A percentile compares a stretch with the other conserved stretches of the same genome.
Conservation (phyloP, 495 filamentous ascomycete genomes). For the Bathelium albidoporum region DNA sequence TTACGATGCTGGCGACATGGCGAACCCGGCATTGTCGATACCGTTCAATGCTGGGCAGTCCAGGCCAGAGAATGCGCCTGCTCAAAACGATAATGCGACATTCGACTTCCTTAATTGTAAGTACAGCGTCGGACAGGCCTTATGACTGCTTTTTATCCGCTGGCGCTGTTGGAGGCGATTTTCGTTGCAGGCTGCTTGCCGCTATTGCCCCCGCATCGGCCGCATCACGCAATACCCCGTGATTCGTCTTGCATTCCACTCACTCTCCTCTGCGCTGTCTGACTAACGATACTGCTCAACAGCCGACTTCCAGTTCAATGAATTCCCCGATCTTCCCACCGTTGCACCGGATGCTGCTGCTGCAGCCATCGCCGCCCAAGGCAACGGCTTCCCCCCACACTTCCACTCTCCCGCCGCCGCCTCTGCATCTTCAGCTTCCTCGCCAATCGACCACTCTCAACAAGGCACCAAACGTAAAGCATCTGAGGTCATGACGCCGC, state of each 20-base stretch:
- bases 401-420: neutral
- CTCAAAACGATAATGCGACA: neutral
- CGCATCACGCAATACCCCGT: constrained; percentile 26
- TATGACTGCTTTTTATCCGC: neutral
- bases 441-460: neutral
- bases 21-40: neutral
- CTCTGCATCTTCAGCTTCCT: constrained; percentile 13
- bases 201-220: neutral
- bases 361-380: constrained; percentile 3
- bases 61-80: constrained; percentile 10
- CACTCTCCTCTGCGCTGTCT: constrained; percentile 6
- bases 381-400: constrained; percentile 3
- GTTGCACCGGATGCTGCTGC: neutral
- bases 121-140: neutral
- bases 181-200: too few species aligned
- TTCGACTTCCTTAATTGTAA: constrained; percentile 9
- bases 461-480: constrained; percentile 16
- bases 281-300: constrained; percentile 19
- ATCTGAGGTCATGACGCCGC: constrained; percentile 3
- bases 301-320: constrained; percentile 28
- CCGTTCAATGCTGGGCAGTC: neutral
- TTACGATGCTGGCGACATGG: constrained; percentile 45
- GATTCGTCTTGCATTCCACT: constrained; percentile 3
- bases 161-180: too few species aligned
- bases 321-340: constrained; percentile 17